Conservation (phyloP, 495 filamentous ascomycete species). For the Penicillium bialowiezense region DNA sequence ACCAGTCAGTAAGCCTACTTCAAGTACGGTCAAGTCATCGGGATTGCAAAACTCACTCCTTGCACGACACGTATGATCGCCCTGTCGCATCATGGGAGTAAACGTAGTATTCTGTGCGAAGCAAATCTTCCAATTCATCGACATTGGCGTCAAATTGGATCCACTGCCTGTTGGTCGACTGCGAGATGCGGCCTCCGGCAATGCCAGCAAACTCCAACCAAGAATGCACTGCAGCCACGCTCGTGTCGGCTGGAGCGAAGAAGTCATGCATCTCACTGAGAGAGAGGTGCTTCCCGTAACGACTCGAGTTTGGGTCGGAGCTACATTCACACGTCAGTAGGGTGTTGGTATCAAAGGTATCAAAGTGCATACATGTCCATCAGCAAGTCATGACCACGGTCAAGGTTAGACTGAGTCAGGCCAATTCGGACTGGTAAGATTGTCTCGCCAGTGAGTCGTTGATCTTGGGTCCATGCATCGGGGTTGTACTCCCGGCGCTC, state of each 20-base stretch:
- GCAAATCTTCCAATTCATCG: conserved; percentile 51
- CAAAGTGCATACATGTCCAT: conserved; percentile 45
- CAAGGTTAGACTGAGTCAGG: conserved; percentile 51
- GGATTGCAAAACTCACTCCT: conserved; percentile 23
- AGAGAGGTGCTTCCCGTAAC: conserved; percentile 51
- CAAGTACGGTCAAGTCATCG: not conserved
- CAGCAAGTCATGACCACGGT: conserved; percentile 50
- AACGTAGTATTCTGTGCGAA: conserved; percentile 56
- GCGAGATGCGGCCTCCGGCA: conserved; percentile 37
- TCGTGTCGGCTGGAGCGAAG: conserved; percentile 45
- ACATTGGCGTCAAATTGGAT: conserved; percentile 52
- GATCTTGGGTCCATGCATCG: conserved; percentile 29
- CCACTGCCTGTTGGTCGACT: conserved; percentile 51
- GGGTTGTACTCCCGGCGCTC: conserved; percentile 39
- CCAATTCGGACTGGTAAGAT: conserved; percentile 55
- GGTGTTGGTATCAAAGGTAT: not conserved
- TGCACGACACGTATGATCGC: conserved; percentile 47
- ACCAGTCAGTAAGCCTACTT: conserved; percentile 4
- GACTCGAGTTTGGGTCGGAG: conserved; percentile 42
- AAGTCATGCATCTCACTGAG: conserved; percentile 47
- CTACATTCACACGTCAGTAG: conserved; percentile 11
- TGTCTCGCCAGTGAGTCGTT: conserved; percentile 26
- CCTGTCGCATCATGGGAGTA: conserved; percentile 49
- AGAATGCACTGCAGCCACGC: conserved; percentile 39
- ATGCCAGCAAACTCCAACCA: conserved; percentile 55